Evolutionary conservation across 768 basidiomycete genomes (phyloP).

Genomic region (Suillus cothurnatus): DNA sequence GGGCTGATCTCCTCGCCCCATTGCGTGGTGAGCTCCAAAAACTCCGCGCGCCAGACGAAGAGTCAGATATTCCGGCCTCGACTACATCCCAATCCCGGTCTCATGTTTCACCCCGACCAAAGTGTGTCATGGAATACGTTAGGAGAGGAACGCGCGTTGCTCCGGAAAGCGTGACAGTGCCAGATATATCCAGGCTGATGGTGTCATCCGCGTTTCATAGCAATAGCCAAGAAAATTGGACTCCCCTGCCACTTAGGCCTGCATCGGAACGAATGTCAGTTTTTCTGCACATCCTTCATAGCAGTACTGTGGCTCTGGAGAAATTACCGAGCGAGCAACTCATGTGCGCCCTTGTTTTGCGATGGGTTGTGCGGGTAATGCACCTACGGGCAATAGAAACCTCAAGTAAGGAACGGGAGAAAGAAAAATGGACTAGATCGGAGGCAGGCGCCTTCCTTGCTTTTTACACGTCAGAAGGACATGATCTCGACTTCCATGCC

Average conservation of each 20-base stretch:
- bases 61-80: slow-evolving; percentile 31
- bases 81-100: slow-evolving; percentile 33
- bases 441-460: slow-evolving; percentile 66
- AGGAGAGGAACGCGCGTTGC: slow-evolving; percentile 70
- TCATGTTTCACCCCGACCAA: slow-evolving; percentile 20
- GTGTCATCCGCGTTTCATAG: slow-evolving; percentile 35
- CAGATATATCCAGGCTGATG: slow-evolving; percentile 50
- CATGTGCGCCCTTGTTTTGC: slow-evolving; percentile 54
- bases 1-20: slow-evolving; percentile 63
- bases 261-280: slow-evolving; percentile 54
- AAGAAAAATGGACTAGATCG: slow-evolving; percentile 66
- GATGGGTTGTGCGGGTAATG: slow-evolving; percentile 61
- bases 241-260: slow-evolving; percentile 52
- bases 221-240: slow-evolving; percentile 24
- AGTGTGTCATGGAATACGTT: slow-evolving; percentile 55
- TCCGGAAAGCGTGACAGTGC: slow-evolving; percentile 56
- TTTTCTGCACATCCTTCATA: slow-evolving; percentile 57
- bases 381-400: slow-evolving; percentile 53
- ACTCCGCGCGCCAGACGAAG: slow-evolving; percentile 48
- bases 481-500: slow-evolving; percentile 10
- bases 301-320: slow-evolving; percentile 51
- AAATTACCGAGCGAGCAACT: slow-evolving; percentile 49
- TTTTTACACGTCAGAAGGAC: slow-evolving; percentile 38
- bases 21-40: slow-evolving; percentile 67
- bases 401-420: slow-evolving; percentile 57